phyloP scores from a whole-genome alignment of 306 rosid species.

The Delonix regia region DNA sequence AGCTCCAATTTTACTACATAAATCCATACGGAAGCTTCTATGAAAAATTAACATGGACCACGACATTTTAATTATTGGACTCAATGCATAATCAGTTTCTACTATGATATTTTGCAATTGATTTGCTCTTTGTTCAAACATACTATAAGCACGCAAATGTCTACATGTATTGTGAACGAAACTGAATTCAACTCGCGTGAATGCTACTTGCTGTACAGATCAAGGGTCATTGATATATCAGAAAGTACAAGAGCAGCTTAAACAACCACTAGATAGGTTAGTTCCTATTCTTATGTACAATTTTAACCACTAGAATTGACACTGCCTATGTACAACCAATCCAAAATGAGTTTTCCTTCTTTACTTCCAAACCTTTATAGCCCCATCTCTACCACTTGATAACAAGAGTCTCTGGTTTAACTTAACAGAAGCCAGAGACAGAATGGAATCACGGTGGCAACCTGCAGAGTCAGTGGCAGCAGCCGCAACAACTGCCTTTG shows the following conservation, averaged over 20 bases:
- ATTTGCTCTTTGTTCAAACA: background rate
- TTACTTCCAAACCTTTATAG: constrained; percentile 95
- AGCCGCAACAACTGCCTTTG: constrained; percentile 82
- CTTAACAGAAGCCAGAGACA: constrained; percentile 90
- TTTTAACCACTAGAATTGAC: constrained; percentile 41
- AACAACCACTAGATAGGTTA: constrained; percentile 20
- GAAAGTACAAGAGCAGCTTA: constrained; percentile 8
- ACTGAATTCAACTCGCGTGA: constrained; percentile 16
- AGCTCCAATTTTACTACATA: background rate
- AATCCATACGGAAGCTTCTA: background rate
- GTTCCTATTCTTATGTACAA: constrained; percentile 47
- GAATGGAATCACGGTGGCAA: constrained; percentile 85
- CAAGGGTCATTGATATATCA: background rate
- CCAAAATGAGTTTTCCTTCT: constrained; percentile 36
- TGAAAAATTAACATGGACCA: background rate
- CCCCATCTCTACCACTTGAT: constrained; percentile 94
- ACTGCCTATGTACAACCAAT: constrained; percentile 57
- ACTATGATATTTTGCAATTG: background rate
- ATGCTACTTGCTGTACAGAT: constrained; percentile 41
- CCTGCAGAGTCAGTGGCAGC: constrained; percentile 96
- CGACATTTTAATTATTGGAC: background rate
- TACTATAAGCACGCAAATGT: background rate
- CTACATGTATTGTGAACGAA: background rate
- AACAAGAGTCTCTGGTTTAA: constrained; percentile 83
- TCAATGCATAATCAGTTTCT: background rate